Evolutionary conservation across 768 basidiomycete species (phyloP).

Genomic region (Auriscalpium microsporum): DNA sequence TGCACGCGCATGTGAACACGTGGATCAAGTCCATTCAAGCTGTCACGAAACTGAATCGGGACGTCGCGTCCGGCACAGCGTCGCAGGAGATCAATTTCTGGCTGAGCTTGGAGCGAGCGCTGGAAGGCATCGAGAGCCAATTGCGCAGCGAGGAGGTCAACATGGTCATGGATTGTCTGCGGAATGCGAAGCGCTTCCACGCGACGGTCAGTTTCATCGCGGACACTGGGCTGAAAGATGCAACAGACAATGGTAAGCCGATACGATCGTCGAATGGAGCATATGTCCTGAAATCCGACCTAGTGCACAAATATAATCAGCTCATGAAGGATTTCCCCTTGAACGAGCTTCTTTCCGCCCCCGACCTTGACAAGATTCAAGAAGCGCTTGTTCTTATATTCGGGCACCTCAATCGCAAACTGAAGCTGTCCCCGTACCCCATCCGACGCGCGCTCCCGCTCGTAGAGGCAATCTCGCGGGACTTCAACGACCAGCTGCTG

Average conservation of each 20-base stretch:
- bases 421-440: slow-evolving; percentile 93
- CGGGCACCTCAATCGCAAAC: slow-evolving; percentile 89
- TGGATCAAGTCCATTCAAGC: slow-evolving; percentile 99
- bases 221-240: slow-evolving; percentile 93
- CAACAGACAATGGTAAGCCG: slow-evolving; percentile 71
- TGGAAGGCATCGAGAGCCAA: slow-evolving; percentile 91
- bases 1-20: slow-evolving; percentile 83
- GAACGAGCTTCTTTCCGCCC: slow-evolving; percentile 92
- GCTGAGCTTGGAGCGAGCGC: slow-evolving; percentile 86
- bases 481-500: slow-evolving; percentile 93
- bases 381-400: slow-evolving; percentile 85
- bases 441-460: slow-evolving; percentile 93
- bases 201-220: slow-evolving; percentile 97
- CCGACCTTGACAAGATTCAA: slow-evolving; percentile 92
- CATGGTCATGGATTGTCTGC: slow-evolving; percentile 87
- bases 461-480: slow-evolving; percentile 95
- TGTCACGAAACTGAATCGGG: slow-evolving; percentile 91
- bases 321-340: slow-evolving; percentile 99
- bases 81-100: slow-evolving; percentile 99
- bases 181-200: slow-evolving; percentile 94
- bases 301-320: slow-evolving; percentile 96
- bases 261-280: neutral
- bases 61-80: slow-evolving; percentile 90
- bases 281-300: neutral
- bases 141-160: slow-evolving; percentile 86